Base-by-base conservation (phyloP, 2,329 filamentous ascomycete genomes). In the Diaporthe sp. region DNA sequence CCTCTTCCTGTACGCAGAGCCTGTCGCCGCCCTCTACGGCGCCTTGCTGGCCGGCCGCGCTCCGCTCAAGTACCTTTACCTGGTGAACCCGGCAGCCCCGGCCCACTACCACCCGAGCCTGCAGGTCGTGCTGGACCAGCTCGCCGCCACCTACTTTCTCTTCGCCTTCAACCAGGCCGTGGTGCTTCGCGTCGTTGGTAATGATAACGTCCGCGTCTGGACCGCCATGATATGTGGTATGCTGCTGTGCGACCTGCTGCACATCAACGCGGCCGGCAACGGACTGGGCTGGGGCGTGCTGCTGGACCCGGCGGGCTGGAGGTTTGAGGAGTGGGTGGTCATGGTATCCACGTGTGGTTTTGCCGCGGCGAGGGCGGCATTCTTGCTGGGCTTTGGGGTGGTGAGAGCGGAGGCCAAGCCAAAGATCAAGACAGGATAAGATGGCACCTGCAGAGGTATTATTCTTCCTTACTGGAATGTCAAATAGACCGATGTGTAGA, bases 311-410 rank as follows among this genome's bases (percentile, higher is more conserved):
- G 34, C 74, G 72, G 55, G 67, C 2, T 86, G 85, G 85, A 81
- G 80, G 28, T 65, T 75, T 25, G 81, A 84, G 77, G 85, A 86
- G 75, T 83, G 81, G 80, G 77, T 85, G 44, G 84, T 85, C 22
- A 79, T 85, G 75, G 75, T 78, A 34, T 81, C 82, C 72, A 79
- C 85, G 37, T 79, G 81, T 58, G 78, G 79, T 49, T 83, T 83
- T 2, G 78, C 82, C 55, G 60, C 78, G 7, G 73, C 85, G 76
- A 82, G 85, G 67, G n/a, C 81, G 22, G 81, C 78, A 3, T 86
- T 86, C 75, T 75, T 86, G 77, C 44, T 81, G 60, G 83, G 81
- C 2, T 72, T 84, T 63, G 85, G 83, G 17, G 78, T 83, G 60
- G 44, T 25, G 15, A 28, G 42, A 37, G 60, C 31, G 61, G 44